These are phyloP conservation scores for Camelina laxa DNA, from an alignment of 345 rosid genomes.

Conservation along the genomic window DNA sequence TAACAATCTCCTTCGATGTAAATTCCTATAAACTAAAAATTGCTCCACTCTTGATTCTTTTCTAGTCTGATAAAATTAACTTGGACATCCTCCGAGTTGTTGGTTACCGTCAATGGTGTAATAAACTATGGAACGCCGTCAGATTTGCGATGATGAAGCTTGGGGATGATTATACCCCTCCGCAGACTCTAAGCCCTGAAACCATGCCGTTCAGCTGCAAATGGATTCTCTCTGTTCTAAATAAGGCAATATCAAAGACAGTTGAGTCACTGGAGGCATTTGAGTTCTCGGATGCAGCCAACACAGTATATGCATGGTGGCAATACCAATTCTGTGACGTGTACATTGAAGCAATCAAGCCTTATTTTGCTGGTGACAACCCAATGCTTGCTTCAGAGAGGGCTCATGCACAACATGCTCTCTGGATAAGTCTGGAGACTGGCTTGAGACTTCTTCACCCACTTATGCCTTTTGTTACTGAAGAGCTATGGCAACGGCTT, in stretches of 20 bases:
- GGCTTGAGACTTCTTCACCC: slow-evolving; percentile 96
- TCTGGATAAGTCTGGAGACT: slow-evolving; percentile 84
- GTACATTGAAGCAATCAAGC: slow-evolving; percentile 89
- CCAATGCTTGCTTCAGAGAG: slow-evolving; percentile 63
- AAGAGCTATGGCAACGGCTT: slow-evolving; percentile 96
- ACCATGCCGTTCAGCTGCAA: slow-evolving; percentile 80
- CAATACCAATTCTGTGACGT: slow-evolving; percentile 95
- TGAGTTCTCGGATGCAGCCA: slow-evolving; percentile 84
- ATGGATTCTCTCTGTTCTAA: slow-evolving; percentile 87
- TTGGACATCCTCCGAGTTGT: slow-evolving; percentile 94
- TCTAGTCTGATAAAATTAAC: slow-evolving; percentile 93
- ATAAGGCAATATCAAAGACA: slow-evolving; percentile 70
- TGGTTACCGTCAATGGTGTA: slow-evolving; percentile 99
- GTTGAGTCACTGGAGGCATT: slow-evolving; percentile 61
- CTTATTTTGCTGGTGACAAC: slow-evolving; percentile 71
- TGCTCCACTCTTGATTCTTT: slow-evolving; percentile 22
- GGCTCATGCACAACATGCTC: slow-evolving; percentile 64
- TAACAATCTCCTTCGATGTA: not conserved
- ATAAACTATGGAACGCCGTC: slow-evolving; percentile 97
- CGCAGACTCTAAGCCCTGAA: slow-evolving; percentile 47
- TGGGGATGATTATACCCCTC: slow-evolving; percentile 68
- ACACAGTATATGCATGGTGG: slow-evolving; percentile 91
- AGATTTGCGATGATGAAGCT: slow-evolving; percentile 95
- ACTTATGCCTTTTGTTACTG: slow-evolving; percentile 92
- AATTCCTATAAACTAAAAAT: slow-evolving; percentile 22